A percentile compares a stretch with the other conserved stretches of the same genome.
phyloP scores from a whole-genome alignment of 257 asterid genomes.

The Plectranthus barbatus region DNA sequence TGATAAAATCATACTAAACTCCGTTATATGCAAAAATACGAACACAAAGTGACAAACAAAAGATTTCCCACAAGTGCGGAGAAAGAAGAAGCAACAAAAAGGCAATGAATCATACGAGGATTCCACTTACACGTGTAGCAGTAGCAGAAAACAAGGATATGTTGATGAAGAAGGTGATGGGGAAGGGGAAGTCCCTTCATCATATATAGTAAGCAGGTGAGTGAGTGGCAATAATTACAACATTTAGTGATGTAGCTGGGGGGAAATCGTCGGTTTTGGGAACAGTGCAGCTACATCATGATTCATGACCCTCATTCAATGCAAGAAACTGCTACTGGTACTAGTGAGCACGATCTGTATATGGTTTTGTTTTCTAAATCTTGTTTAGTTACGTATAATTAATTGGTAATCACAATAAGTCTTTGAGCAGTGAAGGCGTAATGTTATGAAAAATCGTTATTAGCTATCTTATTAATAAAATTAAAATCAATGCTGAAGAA shows the following conservation, averaged over 20 bases:
- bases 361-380: too few species aligned
- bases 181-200: not conserved
- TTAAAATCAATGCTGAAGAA: too few species aligned
- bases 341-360: too few species aligned
- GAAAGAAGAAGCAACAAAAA: not conserved
- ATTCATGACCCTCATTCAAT: slow-evolving; percentile 6
- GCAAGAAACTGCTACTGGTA: not conserved
- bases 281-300: slow-evolving; percentile 5
- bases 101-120: not conserved
- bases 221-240: not conserved
- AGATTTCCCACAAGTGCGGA: too few species aligned
- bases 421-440: too few species aligned
- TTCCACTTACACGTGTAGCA: slow-evolving; percentile 10
- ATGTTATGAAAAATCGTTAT: too few species aligned
- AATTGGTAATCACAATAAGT: too few species aligned
- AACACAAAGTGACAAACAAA: not conserved
- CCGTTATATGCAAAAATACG: not conserved
- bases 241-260: slow-evolving; percentile 4
- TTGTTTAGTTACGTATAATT: too few species aligned
- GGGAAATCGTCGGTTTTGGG: not conserved
- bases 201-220: not conserved
- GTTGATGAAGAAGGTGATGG: not conserved
- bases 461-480: too few species aligned
- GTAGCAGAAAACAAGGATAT: not conserved
- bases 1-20: not conserved